Conservation (phyloP, 2,329 filamentous ascomycete species). For the Huntiella omanensis region DNA sequence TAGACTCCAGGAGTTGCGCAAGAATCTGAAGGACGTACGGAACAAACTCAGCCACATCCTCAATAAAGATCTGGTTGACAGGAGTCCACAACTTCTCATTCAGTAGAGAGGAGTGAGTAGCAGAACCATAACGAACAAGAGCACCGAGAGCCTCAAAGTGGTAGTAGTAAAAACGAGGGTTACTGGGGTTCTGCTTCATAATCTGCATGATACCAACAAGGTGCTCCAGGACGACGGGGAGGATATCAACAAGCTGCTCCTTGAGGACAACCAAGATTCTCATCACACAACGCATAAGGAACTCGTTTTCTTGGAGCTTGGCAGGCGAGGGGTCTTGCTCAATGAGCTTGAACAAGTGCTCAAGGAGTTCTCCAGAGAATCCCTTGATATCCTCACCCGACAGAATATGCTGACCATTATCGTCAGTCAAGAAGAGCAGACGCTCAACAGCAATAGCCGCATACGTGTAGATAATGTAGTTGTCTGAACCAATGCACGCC, state of each 20-base stretch:
- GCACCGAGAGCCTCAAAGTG: constrained; percentile 91
- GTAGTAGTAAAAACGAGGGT: constrained; percentile 96
- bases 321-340: constrained; percentile 67
- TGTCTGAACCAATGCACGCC: constrained; percentile 70
- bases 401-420: constrained; percentile 60
- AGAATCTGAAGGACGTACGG: constrained; percentile 95
- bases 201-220: constrained; percentile 78
- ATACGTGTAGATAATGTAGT: constrained; percentile 96
- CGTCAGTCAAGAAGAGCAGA: constrained; percentile 66
- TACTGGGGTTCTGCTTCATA: constrained; percentile 88
- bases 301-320: constrained; percentile 97
- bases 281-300: constrained; percentile 97
- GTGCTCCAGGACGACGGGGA: constrained; percentile 64
- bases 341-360: constrained; percentile 81
- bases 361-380: constrained; percentile 67
- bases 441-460: constrained; percentile 93
- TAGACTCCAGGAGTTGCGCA: constrained; percentile 72
- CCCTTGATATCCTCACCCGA: constrained; percentile 59
- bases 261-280: constrained; percentile 86
- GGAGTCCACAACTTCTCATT: constrained; percentile 68
- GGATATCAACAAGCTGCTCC: constrained; percentile 55
- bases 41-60: constrained; percentile 82
- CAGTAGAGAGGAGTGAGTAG: constrained; percentile 48
- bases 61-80: constrained; percentile 60
- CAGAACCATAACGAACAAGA: constrained; percentile 52